Evolutionary conservation across 805 yeast species (phyloP), one percentile per base, ranked within the genome.

Genomic region (Diddensiella transvaalensis): DNA sequence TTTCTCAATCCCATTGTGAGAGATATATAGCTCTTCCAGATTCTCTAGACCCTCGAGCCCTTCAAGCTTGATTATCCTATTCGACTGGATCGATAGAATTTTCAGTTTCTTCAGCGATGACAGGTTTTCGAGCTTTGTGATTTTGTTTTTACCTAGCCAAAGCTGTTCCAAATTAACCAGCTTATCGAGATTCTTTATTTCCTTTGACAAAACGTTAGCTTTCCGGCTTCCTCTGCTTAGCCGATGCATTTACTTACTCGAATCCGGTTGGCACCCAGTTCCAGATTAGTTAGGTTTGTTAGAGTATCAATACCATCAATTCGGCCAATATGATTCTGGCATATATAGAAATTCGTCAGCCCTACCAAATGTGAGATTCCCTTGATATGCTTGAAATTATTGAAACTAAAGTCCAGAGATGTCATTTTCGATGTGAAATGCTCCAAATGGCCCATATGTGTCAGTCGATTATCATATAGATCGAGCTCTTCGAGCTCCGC

Each of bases 111-210:
- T 61, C 49, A 93, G 72, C 5, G 71, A 70, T 29, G 70, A 65
- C 47, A 93, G 69, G 61, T 85, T 84, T 23, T 85, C 76, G 35
- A 93, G 66, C 60, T 69, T 76, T 1, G 76, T 58, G 47, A 93
- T 86, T 53, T 77, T 76, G 66, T 93, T 93, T 61, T 89, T 88
- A 40, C 98, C 99, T 37, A 93, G 72, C 99, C 98, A 93, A 40
- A 93, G 70, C 62, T 90, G 85, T 54, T 79, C 78, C 39, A 93
- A 68, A 43, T 74, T 77, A 0, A 67, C 69, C 50, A 91, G 70
- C 0, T 68, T 65, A 18, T 75, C 73, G 56, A 90, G 62, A 36
- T 79, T 78, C 53, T 80, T 84, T 35, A 71, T 63, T 46, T 61
- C 63, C 38, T 35, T n/a, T n/a, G n/a, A 35, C 8, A n/a, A 35